These are phyloP conservation scores for Ceratobasidium theobromae DNA, from an alignment of 1,284 basidiomycete genomes.

Conservation along the genomic window DNA sequence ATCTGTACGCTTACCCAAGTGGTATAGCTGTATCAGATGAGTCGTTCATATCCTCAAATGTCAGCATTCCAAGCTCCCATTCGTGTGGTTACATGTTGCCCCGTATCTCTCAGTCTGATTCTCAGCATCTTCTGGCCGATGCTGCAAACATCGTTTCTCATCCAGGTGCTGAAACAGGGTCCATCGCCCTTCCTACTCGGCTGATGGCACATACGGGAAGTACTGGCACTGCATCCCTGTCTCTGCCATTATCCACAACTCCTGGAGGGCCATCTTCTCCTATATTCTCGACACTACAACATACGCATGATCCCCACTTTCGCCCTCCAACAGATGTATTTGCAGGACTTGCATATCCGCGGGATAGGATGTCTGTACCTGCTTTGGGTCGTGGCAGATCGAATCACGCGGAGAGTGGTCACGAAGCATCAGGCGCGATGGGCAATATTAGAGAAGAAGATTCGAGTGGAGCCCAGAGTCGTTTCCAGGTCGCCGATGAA, in stretches of 20 bases:
- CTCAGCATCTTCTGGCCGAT: background rate
- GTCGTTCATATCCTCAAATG: background rate
- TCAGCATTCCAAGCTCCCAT: background rate
- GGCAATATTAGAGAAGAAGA: too few relatives aligned
- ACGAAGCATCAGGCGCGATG: too few relatives aligned
- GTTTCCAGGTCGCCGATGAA: background rate
- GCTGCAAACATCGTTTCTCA: background rate
- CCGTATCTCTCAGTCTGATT: background rate
- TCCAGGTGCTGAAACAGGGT: background rate
- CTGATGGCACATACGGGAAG: too few relatives aligned
- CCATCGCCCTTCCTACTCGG: background rate
- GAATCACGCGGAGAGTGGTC: too few relatives aligned
- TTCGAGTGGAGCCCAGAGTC: too few relatives aligned
- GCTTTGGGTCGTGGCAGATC: constrained; percentile 11
- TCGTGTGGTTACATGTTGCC: background rate
- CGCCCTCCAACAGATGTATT: background rate
- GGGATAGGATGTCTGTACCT: constrained; percentile 4
- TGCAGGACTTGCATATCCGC: constrained; percentile 19
- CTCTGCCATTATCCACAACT: background rate
- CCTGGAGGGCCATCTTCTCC: background rate
- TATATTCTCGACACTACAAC: constrained; percentile 10
- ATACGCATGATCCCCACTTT: constrained; percentile 22
- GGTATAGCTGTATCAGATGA: background rate
- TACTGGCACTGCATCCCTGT: too few relatives aligned
- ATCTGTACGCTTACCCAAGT: background rate